A percentile compares a stretch with the other conserved stretches of the same genome.
phyloP scores from a whole-genome alignment of 164 flowering plant species.

The Kalanchoe fedtschenkoi region DNA sequence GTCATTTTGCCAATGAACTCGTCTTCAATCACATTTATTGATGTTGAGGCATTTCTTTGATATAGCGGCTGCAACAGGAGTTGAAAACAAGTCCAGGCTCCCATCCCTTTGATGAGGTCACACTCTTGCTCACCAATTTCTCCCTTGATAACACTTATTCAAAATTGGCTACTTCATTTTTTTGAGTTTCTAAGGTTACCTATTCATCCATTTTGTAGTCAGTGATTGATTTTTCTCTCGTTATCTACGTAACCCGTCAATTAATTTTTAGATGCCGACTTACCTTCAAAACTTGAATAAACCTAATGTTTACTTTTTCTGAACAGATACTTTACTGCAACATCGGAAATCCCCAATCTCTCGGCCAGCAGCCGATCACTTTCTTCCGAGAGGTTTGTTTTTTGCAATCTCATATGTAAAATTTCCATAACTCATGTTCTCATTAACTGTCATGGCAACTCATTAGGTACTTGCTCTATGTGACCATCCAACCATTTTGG shows the following conservation, averaged over 20 bases:
- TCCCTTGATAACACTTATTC: neutral
- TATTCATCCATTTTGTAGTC: too few relatives aligned
- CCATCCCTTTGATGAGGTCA: conserved; percentile 93
- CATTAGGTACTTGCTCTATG: conserved; percentile 83
- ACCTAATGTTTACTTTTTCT: neutral
- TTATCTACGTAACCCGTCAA: neutral
- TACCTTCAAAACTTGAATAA: neutral
- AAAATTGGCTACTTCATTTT: neutral
- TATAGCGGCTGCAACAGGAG: conserved; percentile 67
- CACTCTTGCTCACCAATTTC: neutral
- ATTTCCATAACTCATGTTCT: too few relatives aligned
- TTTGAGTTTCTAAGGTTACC: neutral
- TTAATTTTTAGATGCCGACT: neutral
- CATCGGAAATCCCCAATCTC: conserved; percentile 98
- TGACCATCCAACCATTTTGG: conserved; percentile 82
- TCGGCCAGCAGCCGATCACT: conserved; percentile 92
- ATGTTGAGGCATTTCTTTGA: conserved; percentile 5
- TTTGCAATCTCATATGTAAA: neutral
- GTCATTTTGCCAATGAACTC: neutral
- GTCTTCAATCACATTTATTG: neutral
- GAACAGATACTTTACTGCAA: conserved; percentile 90
- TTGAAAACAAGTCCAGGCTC: conserved; percentile 55
- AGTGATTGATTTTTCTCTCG: too few relatives aligned
- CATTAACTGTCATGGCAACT: neutral
- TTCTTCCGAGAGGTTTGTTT: conserved; percentile 88